A percentile compares a stretch with the other conserved stretches of the same genome.
Evolutionary conservation across 352 stramenopile genomes (phyloP).

Genomic region (Pythium apleroticum): DNA sequence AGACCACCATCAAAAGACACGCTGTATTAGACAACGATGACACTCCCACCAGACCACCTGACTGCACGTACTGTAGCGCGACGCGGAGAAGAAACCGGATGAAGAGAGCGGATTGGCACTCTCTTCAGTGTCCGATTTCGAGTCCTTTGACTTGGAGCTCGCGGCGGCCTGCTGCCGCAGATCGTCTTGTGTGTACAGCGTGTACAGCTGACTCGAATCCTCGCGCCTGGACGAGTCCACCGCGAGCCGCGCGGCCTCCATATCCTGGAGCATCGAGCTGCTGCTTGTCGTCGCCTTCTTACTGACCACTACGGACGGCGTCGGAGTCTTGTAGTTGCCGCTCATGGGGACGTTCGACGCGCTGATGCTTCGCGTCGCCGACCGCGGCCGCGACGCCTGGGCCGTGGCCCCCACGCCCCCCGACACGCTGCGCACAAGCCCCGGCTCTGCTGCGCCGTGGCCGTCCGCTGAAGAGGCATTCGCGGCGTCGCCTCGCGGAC

Average conservation of each 20-base stretch:
- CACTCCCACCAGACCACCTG: neutral
- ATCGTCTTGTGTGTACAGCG: constrained; percentile 24
- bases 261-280: constrained; percentile 8
- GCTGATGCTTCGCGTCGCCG: constrained; percentile 26
- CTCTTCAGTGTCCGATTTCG: neutral
- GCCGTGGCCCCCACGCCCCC: constrained; percentile 11
- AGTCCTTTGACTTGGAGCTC: neutral
- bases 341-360: constrained; percentile 12
- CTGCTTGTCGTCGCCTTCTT: constrained; percentile 1
- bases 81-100: constrained; percentile 28
- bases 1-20: constrained; percentile 4
- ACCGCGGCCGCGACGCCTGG: constrained; percentile 15
- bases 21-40: neutral
- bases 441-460: constrained; percentile 8
- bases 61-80: constrained; percentile 26
- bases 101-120: constrained; percentile 20
- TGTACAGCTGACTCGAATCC: constrained; percentile 21
- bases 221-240: constrained; percentile 7
- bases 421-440: constrained; percentile 21
- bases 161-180: constrained; percentile 16
- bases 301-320: neutral
- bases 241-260: constrained; percentile 5
- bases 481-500: neutral
- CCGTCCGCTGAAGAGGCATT: neutral
- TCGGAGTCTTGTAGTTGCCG: neutral